Conservation (phyloP, 2,329 filamentous ascomycete species). For the Verticillium isaacii region DNA sequence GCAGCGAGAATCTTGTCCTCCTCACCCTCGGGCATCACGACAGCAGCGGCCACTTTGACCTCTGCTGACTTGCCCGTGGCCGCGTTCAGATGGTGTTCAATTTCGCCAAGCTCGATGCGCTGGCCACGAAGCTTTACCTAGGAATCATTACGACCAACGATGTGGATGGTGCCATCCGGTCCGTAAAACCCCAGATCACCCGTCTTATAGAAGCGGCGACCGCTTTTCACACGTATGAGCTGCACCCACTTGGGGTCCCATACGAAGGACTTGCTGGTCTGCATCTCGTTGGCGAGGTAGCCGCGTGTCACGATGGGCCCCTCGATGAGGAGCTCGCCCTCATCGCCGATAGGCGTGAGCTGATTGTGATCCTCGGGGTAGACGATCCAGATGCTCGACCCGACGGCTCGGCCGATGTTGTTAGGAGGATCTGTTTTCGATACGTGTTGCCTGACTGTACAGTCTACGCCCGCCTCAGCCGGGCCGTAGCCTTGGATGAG, state of each 20-base stretch:
- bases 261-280: conserved; percentile 1
- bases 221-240: background rate
- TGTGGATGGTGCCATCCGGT: conserved; percentile 4
- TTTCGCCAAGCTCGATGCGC: conserved; percentile 34
- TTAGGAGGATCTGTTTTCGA: background rate
- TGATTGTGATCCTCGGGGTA: conserved; percentile 13
- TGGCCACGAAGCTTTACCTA: conserved; percentile 40
- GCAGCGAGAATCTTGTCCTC: conserved; percentile 4
- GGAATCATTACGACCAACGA: conserved; percentile 21
- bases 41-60: background rate
- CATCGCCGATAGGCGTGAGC: conserved; percentile 14
- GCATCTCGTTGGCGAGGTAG: conserved; percentile 11
- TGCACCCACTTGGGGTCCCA: background rate
- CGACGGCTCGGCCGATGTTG: conserved; percentile 5
- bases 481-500: background rate
- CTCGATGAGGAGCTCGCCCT: conserved; percentile 22
- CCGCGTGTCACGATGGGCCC: conserved; percentile 18
- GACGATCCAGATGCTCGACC: conserved; percentile 17
- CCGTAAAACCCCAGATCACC: conserved; percentile 8
- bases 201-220: conserved; percentile 11
- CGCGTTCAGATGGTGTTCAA: conserved; percentile 3
- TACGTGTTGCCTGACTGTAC: background rate
- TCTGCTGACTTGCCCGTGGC: background rate
- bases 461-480: background rate
- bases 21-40: background rate